Evolutionary conservation across 331 rosid species (phyloP), one percentile per base, ranked within the genome.

Genomic region (Cydonia oblonga): DNA sequence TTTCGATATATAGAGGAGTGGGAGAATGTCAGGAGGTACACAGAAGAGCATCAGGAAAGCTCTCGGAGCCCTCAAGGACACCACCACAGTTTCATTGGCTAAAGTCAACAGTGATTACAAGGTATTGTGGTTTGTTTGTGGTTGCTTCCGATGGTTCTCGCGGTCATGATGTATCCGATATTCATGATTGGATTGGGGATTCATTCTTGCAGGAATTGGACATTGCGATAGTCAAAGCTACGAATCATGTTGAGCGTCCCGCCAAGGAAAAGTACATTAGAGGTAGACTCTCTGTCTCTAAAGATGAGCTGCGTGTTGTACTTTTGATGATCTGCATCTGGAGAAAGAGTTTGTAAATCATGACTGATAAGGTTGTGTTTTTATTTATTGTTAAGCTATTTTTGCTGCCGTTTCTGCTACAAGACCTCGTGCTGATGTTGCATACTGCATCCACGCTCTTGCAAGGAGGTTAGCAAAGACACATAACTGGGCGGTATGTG

Each of bases 51-150:
- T 95, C 64, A 77, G 99, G 71, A 95, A 91, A 84, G 99, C 97
- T 46, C 96, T 95, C 44, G 99, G 99, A 40, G 90, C 99, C 49
- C 89, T 95, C 61, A 95, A 95, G 90, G 99, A 95, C 46, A 85
- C 93, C 40, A 91, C 99, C 59, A 91, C 99, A 22, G 99, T 95
- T 44, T 95, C 99, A 1, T 91, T 95, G 87, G 99, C 99, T 38
- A 95, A 95, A 86, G 97, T 95, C 89, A 95, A 95, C 78, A 95
- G 97, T 74, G 99, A 84, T 88, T 95, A 91, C 84, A 95, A 91
- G 99, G 99, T 95, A 79, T 29, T 26, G 14, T 18, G 28, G n/a
- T 63, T 71, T 53, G 26, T 62, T 19, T 33, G 56, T 67, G 40
- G n/a, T 30, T 42, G 29, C 25, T 54, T 82, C 67, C 69, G 62